phyloP scores from a whole-genome alignment of 2,329 filamentous ascomycete species.

The Ceratocystis smalleyi region DNA sequence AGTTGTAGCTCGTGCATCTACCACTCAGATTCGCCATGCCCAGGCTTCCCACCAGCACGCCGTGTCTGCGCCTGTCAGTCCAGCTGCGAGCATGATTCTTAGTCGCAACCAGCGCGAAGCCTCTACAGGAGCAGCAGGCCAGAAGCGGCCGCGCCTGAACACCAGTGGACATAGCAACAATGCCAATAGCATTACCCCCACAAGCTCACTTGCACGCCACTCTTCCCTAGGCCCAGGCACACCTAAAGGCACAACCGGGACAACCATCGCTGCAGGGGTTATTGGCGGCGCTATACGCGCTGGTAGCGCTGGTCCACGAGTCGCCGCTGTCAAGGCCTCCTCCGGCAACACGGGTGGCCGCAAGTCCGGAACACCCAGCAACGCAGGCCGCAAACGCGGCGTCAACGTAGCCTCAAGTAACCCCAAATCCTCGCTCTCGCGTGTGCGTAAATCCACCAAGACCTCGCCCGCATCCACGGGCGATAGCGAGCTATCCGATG shows the following conservation, averaged over 20 bases:
- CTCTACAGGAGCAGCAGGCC: constrained; percentile 36
- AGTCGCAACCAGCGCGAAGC: constrained; percentile 40
- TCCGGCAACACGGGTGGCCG: constrained; percentile 27
- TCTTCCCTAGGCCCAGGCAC: constrained; percentile 48
- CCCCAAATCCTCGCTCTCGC: constrained; percentile 46
- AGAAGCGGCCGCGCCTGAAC: constrained; percentile 33
- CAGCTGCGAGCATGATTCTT: constrained; percentile 44
- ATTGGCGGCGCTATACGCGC: constrained; percentile 29
- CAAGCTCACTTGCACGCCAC: constrained; percentile 45
- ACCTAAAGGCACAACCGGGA: constrained; percentile 31
- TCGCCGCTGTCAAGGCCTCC: constrained; percentile 31
- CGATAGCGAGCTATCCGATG: constrained; percentile 50
- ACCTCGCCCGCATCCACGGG: constrained; percentile 48
- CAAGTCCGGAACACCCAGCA: constrained; percentile 31
- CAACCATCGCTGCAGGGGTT: constrained; percentile 18
- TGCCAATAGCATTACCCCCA: constrained; percentile 31
- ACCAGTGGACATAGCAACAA: constrained; percentile 29
- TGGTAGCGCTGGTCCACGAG: constrained; percentile 45
- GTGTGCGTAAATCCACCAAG: constrained; percentile 44
- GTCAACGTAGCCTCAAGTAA: constrained; percentile 20
- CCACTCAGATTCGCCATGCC: constrained; percentile 34
- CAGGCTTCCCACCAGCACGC: constrained; percentile 35
- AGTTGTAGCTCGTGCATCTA: constrained; percentile 26
- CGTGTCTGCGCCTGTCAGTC: constrained; percentile 43
- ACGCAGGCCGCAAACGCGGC: constrained; percentile 33